Conservation (phyloP, 2,329 filamentous ascomycete genomes). For the Phialophora macrospora region DNA sequence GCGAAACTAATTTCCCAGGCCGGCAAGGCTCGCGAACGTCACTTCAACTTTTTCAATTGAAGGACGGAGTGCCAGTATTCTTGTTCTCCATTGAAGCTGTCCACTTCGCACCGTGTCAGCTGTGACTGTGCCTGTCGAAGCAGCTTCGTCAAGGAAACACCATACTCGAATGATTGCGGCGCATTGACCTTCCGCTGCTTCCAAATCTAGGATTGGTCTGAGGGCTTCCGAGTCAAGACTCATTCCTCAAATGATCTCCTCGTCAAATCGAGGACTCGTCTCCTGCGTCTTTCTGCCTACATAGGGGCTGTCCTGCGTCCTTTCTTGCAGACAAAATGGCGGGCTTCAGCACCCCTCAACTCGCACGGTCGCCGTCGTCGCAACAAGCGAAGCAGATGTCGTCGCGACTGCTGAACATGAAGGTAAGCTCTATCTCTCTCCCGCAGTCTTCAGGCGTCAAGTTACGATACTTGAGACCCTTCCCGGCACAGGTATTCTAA, state of each 20-base stretch:
- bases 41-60: not conserved
- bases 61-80: not conserved
- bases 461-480: not conserved
- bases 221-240: not conserved
- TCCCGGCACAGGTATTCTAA: constrained; percentile 6
- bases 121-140: not conserved
- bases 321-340: constrained; percentile 23
- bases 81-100: not conserved
- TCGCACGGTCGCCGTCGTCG: constrained; percentile 18
- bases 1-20: not conserved
- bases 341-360: constrained; percentile 25
- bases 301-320: not conserved
- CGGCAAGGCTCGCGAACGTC: constrained; percentile 2
- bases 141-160: not conserved
- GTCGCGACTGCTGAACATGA: constrained; percentile 39
- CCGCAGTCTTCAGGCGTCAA: constrained; percentile 2
- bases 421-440: constrained; percentile 27
- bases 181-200: not conserved
- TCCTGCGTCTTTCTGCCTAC: not conserved
- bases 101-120: not conserved
- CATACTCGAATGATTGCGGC: not conserved
- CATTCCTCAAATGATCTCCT: not conserved
- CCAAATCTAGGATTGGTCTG: not conserved
- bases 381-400: constrained; percentile 38
- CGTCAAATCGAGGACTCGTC: not conserved